Base-by-base conservation (phyloP, 1,284 basidiomycete species). In the Naganishia liquefaciens region DNA sequence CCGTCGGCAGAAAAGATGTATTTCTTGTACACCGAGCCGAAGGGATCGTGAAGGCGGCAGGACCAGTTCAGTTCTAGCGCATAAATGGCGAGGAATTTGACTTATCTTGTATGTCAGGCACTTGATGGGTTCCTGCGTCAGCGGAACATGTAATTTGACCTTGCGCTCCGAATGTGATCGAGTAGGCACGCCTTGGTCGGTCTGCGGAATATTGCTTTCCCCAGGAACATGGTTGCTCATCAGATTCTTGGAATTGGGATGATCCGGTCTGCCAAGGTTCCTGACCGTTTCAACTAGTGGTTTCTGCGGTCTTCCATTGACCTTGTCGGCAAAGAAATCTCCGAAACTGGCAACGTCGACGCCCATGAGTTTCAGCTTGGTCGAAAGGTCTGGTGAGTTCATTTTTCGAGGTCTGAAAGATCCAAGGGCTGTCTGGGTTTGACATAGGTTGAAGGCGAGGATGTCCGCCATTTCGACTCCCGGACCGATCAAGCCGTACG, bases 1-100 rank as follows among this genome's bases (percentile, higher is more conserved):
- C 88, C 88, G 73, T 90, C 87, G 11, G 82, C 82, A n/a, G 83
- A 87, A 74, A 90, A 90, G 62, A 90, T 84, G 72, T 88, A 86
- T 81, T 90, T 90, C 76, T 90, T 89, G 80, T 89, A 89, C 10
- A 84, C 83, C 3, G 81, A 81, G 23, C 81, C 80, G 75, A 90
- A 89, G 0, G 88, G 88, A 73, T 90, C 88, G 54, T 72, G 68
- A 47, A 44, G 52, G 33, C 46, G 52, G 63, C 47, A 28, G 47
- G 21, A 51, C 4, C 13, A 52, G n/a, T 46, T 49, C 17, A 51
- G 49, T 23, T 39, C 33, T 21, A 50, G 25, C 10, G 23, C 43
- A 33, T 9, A 2, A 21, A 13, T 42, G 25, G 17, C 15, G 21
- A 15, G 19, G 21, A 15, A 9, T 27, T 1, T 19, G 15, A 62